Conservation (phyloP, 495 filamentous ascomycete genomes). For the Daldinia grandis region DNA sequence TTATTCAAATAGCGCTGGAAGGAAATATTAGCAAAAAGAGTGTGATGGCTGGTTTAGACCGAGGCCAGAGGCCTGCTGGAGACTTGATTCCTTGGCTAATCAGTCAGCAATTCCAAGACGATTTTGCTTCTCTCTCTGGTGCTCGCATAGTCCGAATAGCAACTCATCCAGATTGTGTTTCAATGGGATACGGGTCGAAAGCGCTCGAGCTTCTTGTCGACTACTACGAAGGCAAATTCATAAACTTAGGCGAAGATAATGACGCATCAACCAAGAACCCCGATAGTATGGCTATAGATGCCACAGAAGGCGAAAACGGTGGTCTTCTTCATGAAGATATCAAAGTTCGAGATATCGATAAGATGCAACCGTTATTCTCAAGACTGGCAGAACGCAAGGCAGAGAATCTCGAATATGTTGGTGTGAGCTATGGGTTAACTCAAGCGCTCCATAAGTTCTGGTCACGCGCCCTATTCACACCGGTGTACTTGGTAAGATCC, state of each 20-base stretch:
- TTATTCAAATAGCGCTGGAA: slow-evolving; percentile 94
- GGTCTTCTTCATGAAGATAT: slow-evolving; percentile 86
- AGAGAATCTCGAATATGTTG: slow-evolving; percentile 85
- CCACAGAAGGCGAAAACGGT: slow-evolving; percentile 45
- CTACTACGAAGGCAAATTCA: slow-evolving; percentile 95
- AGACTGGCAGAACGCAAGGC: slow-evolving; percentile 86
- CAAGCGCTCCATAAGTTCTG: slow-evolving; percentile 93
- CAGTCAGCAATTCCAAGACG: slow-evolving; percentile 98
- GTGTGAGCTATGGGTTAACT: slow-evolving; percentile 95
- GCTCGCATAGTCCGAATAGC: slow-evolving; percentile 94
- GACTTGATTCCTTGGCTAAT: slow-evolving; percentile 99
- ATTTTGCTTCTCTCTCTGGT: slow-evolving; percentile 92
- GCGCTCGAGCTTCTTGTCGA: slow-evolving; percentile 86
- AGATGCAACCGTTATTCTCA: slow-evolving; percentile 92
- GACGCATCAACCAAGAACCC: slow-evolving; percentile 22
- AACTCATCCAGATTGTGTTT: slow-evolving; percentile 89
- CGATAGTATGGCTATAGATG: slow-evolving; percentile 1
- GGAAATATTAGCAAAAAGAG: slow-evolving; percentile 93
- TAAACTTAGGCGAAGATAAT: slow-evolving; percentile 65
- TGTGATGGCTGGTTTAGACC: slow-evolving; percentile 85
- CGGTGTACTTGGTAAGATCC: slow-evolving; percentile 76
- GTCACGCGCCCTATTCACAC: slow-evolving; percentile 80
- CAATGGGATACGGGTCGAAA: slow-evolving; percentile 93
- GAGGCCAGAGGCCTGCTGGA: slow-evolving; percentile 89
- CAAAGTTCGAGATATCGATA: slow-evolving; percentile 86